Conservation (phyloP, 305 asterid species). For the Fraxinus paxiana region DNA sequence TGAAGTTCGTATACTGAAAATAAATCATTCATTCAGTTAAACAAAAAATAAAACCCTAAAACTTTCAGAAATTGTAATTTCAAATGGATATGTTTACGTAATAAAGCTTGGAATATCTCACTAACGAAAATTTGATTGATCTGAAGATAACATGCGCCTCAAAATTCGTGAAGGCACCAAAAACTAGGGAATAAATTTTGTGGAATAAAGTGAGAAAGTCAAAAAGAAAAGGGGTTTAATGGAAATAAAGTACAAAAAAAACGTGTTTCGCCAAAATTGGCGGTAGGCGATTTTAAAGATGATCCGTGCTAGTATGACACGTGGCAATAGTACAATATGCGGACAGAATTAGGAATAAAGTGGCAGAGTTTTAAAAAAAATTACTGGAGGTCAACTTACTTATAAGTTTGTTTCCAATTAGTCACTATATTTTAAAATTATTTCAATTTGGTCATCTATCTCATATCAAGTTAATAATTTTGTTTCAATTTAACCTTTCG, state of each 20-base stretch:
- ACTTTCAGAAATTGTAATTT: constrained; percentile 21
- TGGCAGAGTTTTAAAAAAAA: no score
- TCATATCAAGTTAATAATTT: background rate
- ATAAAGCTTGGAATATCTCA: constrained; percentile 5
- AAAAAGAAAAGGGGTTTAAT: background rate
- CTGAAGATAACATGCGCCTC: constrained; percentile 31
- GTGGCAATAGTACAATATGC: background rate
- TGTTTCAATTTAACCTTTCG: background rate
- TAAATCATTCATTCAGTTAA: constrained; percentile 21
- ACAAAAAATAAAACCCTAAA: constrained; percentile 2
- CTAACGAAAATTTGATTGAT: constrained; percentile 35
- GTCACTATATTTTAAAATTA: background rate
- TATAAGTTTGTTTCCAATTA: background rate
- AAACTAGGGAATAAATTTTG: constrained; percentile 13
- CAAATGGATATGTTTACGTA: background rate
- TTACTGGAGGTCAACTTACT: background rate
- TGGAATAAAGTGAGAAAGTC: constrained; percentile 5
- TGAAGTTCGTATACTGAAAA: constrained; percentile 16
- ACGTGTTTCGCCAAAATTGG: constrained; percentile 17
- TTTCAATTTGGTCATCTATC: background rate
- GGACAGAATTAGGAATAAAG: background rate
- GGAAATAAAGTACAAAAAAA: background rate
- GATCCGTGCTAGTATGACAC: background rate
- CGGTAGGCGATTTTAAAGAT: constrained; percentile 22
- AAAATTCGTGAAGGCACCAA: constrained; percentile 28